Conservation (phyloP, 441 rosid genomes). For the Theobroma grandiflorum region DNA sequence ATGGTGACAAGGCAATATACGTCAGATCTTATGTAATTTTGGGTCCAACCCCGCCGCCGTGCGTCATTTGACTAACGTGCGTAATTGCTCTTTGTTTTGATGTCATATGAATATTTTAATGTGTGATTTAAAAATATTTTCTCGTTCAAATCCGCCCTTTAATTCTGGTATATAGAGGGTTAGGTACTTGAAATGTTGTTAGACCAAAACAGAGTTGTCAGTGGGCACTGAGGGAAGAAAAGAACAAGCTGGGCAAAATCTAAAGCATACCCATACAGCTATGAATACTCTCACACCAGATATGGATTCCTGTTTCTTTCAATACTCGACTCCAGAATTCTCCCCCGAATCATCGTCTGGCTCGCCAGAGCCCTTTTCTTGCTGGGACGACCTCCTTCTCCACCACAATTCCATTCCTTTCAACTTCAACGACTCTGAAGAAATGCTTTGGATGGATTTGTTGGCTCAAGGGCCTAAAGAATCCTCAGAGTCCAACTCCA, state of each 20-base stretch:
- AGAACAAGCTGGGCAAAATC: not conserved
- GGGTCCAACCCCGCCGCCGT: conserved; percentile 55
- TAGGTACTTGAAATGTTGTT: not conserved
- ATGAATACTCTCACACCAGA: not conserved
- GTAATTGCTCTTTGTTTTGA: not conserved
- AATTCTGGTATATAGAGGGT: conserved; percentile 26
- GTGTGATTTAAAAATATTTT: not conserved
- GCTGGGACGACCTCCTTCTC: conserved; percentile 39
- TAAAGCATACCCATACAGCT: not conserved
- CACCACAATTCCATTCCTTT: conserved; percentile 39
- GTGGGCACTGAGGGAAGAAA: not conserved
- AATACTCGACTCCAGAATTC: conserved; percentile 31
- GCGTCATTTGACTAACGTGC: conserved; percentile 61
- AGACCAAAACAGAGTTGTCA: conserved; percentile 12
- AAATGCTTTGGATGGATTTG: conserved; percentile 43
- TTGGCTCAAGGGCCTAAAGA: conserved; percentile 33
- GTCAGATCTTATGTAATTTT: not conserved
- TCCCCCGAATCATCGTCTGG: conserved; percentile 42
- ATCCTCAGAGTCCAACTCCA: conserved; percentile 44
- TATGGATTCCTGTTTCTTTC: conserved; percentile 47
- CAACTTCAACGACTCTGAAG: conserved; percentile 43
- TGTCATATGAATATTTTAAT: not conserved
- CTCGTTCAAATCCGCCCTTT: not conserved
- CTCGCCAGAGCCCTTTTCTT: conserved; percentile 32
- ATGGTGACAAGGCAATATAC: not conserved